Evolutionary conservation across 768 basidiomycete species (phyloP).

Genomic region (Suillus occidentalis): DNA sequence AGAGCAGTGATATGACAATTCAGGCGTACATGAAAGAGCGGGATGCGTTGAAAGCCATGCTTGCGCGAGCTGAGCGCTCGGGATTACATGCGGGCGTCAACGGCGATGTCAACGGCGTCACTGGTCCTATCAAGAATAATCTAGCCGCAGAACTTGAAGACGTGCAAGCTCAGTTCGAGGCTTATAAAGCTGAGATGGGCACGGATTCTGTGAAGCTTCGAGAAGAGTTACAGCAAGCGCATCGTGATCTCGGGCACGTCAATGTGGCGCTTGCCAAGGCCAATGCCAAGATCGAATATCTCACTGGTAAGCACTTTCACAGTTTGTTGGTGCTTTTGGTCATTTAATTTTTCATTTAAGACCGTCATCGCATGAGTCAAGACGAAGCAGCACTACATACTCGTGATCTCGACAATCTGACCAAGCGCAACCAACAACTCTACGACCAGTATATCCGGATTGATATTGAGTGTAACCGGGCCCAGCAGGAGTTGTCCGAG

Average conservation of each 20-base stretch:
- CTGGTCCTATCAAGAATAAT: conserved; percentile 33
- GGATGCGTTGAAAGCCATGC: conserved; percentile 78
- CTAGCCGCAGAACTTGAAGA: conserved; percentile 64
- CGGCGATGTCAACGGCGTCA: conserved; percentile 32
- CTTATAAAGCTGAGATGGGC: conserved; percentile 78
- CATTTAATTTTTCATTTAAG: conserved; percentile 34
- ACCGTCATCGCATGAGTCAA: conserved; percentile 68
- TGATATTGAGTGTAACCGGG: conserved; percentile 73
- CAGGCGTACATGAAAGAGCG: conserved; percentile 86
- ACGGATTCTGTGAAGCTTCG: conserved; percentile 70
- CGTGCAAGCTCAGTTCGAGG: conserved; percentile 78
- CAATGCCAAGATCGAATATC: conserved; percentile 76
- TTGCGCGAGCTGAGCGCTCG: conserved; percentile 50
- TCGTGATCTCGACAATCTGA: conserved; percentile 64
- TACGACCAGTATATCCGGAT: conserved; percentile 72
- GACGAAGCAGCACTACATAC: conserved; percentile 64
- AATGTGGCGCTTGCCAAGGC: conserved; percentile 76
- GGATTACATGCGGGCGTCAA: conserved; percentile 24
- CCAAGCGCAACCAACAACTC: conserved; percentile 68
- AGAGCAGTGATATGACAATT: conserved; percentile 64
- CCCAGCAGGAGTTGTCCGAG: conserved; percentile 62
- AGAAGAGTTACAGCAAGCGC: conserved; percentile 64
- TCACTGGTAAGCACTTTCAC: conserved; percentile 55
- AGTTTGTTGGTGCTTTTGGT: conserved; percentile 6
- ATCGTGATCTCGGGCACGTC: conserved; percentile 66